Percentiles rank a stretch among this genome's conserved stretches.
These are phyloP conservation scores for Kalmanozyma brasiliensis DNA, from an alignment of 1,284 basidiomycete species.

Conservation along the genomic window DNA sequence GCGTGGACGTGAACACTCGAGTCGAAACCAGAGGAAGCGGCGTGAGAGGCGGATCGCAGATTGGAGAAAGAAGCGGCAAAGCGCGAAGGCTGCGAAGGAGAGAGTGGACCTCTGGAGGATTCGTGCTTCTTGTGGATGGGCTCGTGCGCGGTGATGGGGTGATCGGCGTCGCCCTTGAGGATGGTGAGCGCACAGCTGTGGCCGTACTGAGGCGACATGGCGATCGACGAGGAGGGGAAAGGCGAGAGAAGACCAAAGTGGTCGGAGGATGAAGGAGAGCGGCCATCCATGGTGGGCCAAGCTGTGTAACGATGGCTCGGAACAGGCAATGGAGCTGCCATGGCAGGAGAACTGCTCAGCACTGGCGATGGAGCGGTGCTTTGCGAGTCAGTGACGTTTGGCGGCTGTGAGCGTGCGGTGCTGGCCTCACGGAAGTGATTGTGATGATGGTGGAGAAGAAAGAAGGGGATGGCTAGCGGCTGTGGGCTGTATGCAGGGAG, in stretches of 20 bases:
- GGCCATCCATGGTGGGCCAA: constrained; percentile 11
- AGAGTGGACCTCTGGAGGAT: not conserved
- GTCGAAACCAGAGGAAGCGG: constrained; percentile 17
- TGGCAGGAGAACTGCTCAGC: constrained; percentile 6
- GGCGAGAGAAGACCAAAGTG: constrained; percentile 16
- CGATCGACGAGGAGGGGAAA: constrained; percentile 12
- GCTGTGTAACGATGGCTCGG: constrained; percentile 6
- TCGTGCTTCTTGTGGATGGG: constrained; percentile 31
- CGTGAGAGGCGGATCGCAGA: constrained; percentile 16
- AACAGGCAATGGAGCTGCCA: constrained; percentile 41
- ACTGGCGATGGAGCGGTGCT: not conserved
- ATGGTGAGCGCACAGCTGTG: constrained; percentile 47
- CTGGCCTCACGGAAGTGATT: too few relatives aligned
- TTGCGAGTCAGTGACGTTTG: too few relatives aligned
- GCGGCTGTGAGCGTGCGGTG: too few relatives aligned
- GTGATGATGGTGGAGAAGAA: too few relatives aligned
- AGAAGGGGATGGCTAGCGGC: too few relatives aligned
- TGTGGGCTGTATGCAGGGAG: too few relatives aligned
- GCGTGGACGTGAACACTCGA: constrained; percentile 43
- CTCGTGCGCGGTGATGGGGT: constrained; percentile 32
- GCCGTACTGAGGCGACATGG: constrained; percentile 19
- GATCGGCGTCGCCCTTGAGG: constrained; percentile 32
- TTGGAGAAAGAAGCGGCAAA: constrained; percentile 40
- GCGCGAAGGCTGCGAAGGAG: constrained; percentile 17
- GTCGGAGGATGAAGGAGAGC: constrained; percentile 10